Percentiles rank a stretch among this genome's conserved stretches.
These are phyloP conservation scores for Wickerhamomyces xylosicus DNA, from an alignment of 805 yeast genomes.

Conservation along the genomic window DNA sequence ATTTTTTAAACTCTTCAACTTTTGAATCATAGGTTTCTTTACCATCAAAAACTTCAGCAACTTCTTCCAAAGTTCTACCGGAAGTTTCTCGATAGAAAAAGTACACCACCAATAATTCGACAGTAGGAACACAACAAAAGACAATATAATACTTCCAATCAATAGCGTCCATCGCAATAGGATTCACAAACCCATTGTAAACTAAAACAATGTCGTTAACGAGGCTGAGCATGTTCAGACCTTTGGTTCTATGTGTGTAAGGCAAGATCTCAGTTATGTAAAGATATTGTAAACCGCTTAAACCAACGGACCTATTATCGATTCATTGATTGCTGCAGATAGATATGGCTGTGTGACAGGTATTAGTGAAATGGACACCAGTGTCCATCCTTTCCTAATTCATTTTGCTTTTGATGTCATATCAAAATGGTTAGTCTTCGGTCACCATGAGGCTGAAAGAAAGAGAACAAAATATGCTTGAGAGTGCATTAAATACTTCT, in stretches of 20 bases:
- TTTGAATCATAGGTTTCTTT: too few species aligned
- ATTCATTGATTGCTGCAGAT: too few species aligned
- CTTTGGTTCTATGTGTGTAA: slow-evolving; percentile 21
- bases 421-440: too few species aligned
- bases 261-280: slow-evolving; percentile 33
- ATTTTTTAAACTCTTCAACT: too few species aligned
- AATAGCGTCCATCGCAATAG: slow-evolving; percentile 27
- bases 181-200: slow-evolving; percentile 25
- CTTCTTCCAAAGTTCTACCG: slow-evolving; percentile 29
- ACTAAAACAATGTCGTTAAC: slow-evolving; percentile 14
- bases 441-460: too few species aligned
- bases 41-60: slow-evolving; percentile 15
- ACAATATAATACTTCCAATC: slow-evolving; percentile 27
- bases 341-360: too few species aligned
- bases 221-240: slow-evolving; percentile 10
- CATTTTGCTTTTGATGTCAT: too few species aligned
- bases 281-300: slow-evolving; percentile 34
- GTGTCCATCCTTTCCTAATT: too few species aligned
- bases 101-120: slow-evolving; percentile 20
- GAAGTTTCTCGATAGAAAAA: slow-evolving; percentile 27
- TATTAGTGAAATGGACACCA: too few species aligned
- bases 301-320: too few species aligned
- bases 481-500: too few species aligned
- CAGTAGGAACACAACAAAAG: slow-evolving; percentile 21
- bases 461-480: too few species aligned